Evolutionary conservation across 78 protist genomes (phyloP).

Genomic region (Neovahlkampfia damariscottae): DNA sequence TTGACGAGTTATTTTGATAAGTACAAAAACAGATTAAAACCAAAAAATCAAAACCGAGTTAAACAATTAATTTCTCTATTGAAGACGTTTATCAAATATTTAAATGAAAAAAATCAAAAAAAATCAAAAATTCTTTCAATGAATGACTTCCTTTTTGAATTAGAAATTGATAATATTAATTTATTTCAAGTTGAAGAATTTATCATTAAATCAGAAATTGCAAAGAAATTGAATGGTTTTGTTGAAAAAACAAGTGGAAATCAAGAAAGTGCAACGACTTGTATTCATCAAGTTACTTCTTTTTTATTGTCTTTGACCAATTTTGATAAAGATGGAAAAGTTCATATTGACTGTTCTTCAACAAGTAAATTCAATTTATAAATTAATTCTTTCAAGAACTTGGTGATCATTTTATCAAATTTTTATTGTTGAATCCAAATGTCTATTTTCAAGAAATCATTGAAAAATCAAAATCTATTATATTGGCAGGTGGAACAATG

Average conservation of each 20-base stretch:
- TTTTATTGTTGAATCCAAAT: background rate
- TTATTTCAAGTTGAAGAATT: slow-evolving; percentile 14
- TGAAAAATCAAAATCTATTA: slow-evolving; percentile 14
- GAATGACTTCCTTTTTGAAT: slow-evolving; percentile 15
- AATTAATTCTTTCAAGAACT: too few species aligned
- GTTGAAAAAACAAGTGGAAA: background rate
- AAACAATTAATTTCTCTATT: slow-evolving; percentile 1
- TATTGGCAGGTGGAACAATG: slow-evolving; percentile 70
- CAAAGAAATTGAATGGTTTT: slow-evolving; percentile 20
- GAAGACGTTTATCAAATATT: background rate
- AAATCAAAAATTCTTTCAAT: background rate
- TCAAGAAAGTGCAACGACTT: background rate
- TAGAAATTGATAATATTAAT: slow-evolving; percentile 28
- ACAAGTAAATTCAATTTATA: too few species aligned
- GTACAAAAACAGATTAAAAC: slow-evolving; percentile 17
- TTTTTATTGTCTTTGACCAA: slow-evolving; percentile 21
- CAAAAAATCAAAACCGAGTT: background rate
- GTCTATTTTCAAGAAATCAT: slow-evolving; percentile 17
- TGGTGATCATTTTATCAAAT: background rate
- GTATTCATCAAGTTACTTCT: slow-evolving; percentile 6
- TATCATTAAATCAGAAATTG: slow-evolving; percentile 6
- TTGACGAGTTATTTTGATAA: slow-evolving; percentile 6
- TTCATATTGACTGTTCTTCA: background rate
- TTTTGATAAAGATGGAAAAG: slow-evolving; percentile 9
- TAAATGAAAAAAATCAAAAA: background rate